These are phyloP conservation scores for sorghum (Sorghum bicolor) DNA, from an alignment of 176 grass and related monocot species.

Conservation along the genomic window DNA sequence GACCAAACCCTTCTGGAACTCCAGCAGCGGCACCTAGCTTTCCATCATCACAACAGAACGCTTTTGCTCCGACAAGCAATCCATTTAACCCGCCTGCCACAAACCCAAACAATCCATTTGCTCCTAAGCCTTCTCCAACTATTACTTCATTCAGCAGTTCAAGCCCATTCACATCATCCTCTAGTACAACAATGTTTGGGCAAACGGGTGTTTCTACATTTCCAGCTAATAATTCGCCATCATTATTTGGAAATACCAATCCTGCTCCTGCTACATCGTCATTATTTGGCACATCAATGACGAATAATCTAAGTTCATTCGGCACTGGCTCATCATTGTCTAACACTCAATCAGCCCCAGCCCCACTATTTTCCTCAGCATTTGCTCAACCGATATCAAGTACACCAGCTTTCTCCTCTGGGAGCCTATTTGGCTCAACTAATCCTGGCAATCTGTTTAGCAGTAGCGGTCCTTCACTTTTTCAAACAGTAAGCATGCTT, in stretches of 20 bases:
- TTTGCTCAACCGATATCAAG: slow-evolving; percentile 38
- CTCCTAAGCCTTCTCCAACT: slow-evolving; percentile 48
- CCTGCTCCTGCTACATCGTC: slow-evolving; percentile 38
- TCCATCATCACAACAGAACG: slow-evolving; percentile 14
- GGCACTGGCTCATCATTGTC: slow-evolving; percentile 32
- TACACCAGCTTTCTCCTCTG: slow-evolving; percentile 54
- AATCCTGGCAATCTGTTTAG: slow-evolving; percentile 47
- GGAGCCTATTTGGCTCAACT: slow-evolving; percentile 46
- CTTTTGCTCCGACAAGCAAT: slow-evolving; percentile 29
- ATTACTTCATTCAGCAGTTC: slow-evolving; percentile 31
- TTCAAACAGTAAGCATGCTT: slow-evolving; percentile 49
- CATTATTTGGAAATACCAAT: slow-evolving; percentile 44
- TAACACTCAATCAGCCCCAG: slow-evolving; percentile 67
- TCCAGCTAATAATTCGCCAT: slow-evolving; percentile 41
- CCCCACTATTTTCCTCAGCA: slow-evolving; percentile 54
- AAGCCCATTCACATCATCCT: slow-evolving; percentile 34
- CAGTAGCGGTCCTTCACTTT: slow-evolving; percentile 44
- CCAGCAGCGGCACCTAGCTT: slow-evolving; percentile 24
- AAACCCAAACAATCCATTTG: slow-evolving; percentile 62
- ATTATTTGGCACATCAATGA: slow-evolving; percentile 36
- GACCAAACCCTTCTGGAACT: slow-evolving; percentile 63
- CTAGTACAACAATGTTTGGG: slow-evolving; percentile 46
- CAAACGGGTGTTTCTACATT: slow-evolving; percentile 52
- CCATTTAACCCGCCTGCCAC: slow-evolving; percentile 36
- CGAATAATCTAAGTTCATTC: slow-evolving; percentile 38